These are phyloP conservation scores for Globisporangium megalacanthum DNA, from an alignment of 352 stramenopile genomes.

Conservation along the genomic window DNA sequence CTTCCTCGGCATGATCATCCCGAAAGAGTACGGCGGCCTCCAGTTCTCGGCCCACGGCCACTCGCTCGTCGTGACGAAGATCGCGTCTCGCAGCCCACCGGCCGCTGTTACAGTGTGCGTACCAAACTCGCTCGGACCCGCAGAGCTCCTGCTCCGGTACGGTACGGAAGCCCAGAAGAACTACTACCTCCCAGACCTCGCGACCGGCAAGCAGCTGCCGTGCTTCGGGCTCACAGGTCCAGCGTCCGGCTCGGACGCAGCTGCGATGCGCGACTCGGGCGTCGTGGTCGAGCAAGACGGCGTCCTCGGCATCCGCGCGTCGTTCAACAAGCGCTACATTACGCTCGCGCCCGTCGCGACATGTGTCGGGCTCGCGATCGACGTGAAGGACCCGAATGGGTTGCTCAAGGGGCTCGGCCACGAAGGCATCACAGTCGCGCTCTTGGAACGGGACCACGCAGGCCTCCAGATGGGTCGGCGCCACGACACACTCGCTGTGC, in stretches of 20 bases:
- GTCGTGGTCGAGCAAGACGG: constrained; percentile 92
- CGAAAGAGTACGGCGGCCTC: constrained; percentile 92
- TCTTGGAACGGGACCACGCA: constrained; percentile 94
- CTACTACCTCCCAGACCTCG: constrained; percentile 92
- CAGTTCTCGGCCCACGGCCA: constrained; percentile 90
- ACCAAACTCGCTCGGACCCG: constrained; percentile 96
- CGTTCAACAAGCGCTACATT: constrained; percentile 99
- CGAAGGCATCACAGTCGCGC: constrained; percentile 95
- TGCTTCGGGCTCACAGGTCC: constrained; percentile 97
- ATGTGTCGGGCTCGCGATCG: constrained; percentile 95
- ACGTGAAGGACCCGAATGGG: constrained; percentile 93
- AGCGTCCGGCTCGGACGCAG: constrained; percentile 93
- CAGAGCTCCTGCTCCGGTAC: constrained; percentile 94
- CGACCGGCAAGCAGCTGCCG: constrained; percentile 93
- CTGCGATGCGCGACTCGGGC: constrained; percentile 92
- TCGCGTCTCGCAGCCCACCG: constrained; percentile 89
- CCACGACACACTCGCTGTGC: constrained; percentile 93
- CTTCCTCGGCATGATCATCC: constrained; percentile 98
- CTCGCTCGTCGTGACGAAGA: constrained; percentile 91
- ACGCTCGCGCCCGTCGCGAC: constrained; percentile 96
- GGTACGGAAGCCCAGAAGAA: constrained; percentile 95
- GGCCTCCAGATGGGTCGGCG: constrained; percentile 94
- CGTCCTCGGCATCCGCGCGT: constrained; percentile 93
- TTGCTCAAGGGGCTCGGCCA: constrained; percentile 91
- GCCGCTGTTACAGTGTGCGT: constrained; percentile 94